These are phyloP conservation scores for Fereydounia khargensis DNA, from an alignment of 1,284 basidiomycete species.

Conservation along the genomic window DNA sequence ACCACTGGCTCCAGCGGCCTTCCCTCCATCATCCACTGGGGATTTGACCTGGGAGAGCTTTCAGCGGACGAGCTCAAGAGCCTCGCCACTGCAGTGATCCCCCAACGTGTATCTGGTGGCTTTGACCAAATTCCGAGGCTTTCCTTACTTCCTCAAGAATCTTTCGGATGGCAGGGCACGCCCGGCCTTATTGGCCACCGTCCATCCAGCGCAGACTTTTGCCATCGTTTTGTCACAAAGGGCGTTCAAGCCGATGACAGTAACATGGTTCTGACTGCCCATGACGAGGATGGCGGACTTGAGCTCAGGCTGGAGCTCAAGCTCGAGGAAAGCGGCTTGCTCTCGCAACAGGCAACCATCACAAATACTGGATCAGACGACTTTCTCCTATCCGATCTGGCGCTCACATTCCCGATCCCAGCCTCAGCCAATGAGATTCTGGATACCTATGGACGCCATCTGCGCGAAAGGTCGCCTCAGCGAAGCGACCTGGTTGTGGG, in stretches of 20 bases:
- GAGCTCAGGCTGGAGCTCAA: neutral
- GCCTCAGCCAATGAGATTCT: neutral
- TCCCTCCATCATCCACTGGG: constrained; percentile 2
- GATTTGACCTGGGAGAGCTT: neutral
- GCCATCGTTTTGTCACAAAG: neutral
- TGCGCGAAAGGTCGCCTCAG: constrained; percentile 3
- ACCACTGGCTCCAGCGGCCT: neutral
- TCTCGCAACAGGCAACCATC: neutral
- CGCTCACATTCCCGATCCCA: neutral
- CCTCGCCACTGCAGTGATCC: too few species aligned
- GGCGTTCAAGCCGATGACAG: neutral
- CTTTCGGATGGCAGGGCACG: constrained; percentile 3
- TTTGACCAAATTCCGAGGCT: too few species aligned
- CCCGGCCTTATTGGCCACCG: neutral
- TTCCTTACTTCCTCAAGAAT: neutral
- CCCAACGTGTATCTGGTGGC: too few species aligned
- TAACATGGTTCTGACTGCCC: neutral
- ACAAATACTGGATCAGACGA: neutral
- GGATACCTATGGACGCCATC: constrained; percentile 4
- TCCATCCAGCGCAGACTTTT: neutral
- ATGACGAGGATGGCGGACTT: neutral
- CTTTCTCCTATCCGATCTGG: neutral
- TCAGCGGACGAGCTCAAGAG: too few species aligned
- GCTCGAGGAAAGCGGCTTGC: neutral
- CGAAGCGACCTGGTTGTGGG: constrained; percentile 4